Conservation (phyloP, 2,329 filamentous ascomycete species). For the Monilinia fructicola region DNA sequence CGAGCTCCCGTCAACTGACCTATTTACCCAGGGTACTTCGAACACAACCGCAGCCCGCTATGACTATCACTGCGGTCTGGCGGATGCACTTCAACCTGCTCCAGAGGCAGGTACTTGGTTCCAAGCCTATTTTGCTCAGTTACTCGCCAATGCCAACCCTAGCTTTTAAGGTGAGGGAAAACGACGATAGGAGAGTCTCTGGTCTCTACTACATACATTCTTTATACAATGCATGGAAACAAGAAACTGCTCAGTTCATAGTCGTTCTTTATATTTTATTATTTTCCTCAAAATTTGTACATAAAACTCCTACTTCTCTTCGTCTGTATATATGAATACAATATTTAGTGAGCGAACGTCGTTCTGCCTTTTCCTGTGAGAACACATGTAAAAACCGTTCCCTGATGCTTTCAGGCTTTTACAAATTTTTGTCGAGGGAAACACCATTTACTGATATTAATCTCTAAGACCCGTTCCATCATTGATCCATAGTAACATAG, state of each 20-base stretch:
- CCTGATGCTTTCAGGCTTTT: not conserved
- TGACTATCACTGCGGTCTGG: constrained; percentile 51
- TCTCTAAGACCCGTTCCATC: too few species aligned
- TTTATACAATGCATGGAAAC: not conserved
- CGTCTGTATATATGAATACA: constrained; percentile 20
- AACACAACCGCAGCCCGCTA: constrained; percentile 47
- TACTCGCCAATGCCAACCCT: constrained; percentile 57
- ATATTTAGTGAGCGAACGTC: not conserved
- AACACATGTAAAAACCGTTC: not conserved
- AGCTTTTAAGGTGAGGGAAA: constrained; percentile 43
- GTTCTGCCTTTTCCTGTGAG: not conserved
- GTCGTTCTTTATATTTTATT: constrained; percentile 1
- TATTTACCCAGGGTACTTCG: constrained; percentile 40
- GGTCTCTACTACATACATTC: constrained; percentile 3
- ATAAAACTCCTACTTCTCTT: constrained; percentile 19
- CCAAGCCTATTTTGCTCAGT: constrained; percentile 58
- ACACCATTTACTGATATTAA: too few species aligned
- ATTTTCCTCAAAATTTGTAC: constrained; percentile 5
- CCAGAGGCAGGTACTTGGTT: constrained; percentile 68
- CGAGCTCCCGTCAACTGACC: not conserved
- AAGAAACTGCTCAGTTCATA: not conserved
- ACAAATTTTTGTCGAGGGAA: too few species aligned
- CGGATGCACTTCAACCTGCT: constrained; percentile 59
- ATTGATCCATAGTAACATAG: too few species aligned
- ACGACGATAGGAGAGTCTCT: too few species aligned